Conservation (phyloP, 192 early-diverging fungal species). For the Phlyctochytrium bullatum region DNA sequence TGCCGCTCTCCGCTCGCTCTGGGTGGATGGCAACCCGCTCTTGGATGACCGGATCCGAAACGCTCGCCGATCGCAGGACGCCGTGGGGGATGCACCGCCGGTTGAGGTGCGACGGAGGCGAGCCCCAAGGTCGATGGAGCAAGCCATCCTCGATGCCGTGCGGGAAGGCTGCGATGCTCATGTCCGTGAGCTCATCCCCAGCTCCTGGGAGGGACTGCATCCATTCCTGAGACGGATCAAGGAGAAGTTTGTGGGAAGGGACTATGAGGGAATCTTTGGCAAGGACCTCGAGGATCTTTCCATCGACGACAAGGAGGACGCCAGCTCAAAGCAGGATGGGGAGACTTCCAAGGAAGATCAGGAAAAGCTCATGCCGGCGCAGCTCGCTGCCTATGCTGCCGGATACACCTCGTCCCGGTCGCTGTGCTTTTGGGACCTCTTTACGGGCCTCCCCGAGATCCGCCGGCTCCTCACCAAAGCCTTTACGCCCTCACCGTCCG, state of each 20-base stretch:
- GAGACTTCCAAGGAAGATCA: background rate
- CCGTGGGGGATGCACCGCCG: too few species aligned
- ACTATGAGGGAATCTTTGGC: background rate
- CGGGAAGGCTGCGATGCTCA: background rate
- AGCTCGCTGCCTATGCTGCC: conserved; percentile 81
- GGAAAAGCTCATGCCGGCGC: conserved; percentile 31
- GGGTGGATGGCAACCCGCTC: too few species aligned
- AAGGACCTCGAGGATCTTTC: background rate
- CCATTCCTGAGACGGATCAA: background rate
- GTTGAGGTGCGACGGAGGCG: too few species aligned
- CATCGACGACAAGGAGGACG: background rate
- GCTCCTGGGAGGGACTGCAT: background rate
- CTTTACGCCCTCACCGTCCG: background rate
- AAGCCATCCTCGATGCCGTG: background rate
- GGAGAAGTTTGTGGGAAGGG: background rate
- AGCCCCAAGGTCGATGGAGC: too few species aligned
- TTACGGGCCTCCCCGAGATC: conserved; percentile 50
- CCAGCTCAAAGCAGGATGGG: background rate
- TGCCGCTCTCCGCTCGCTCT: too few species aligned
- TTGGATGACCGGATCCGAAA: too few species aligned
- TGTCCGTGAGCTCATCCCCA: background rate
- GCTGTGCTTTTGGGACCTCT: conserved; percentile 79
- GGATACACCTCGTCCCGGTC: conserved; percentile 83
- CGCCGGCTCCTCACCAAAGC: conserved; percentile 39
- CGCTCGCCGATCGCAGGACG: too few species aligned